Evolutionary conservation across 345 rosid genomes (phyloP).

Genomic region (Populus euphratica): DNA sequence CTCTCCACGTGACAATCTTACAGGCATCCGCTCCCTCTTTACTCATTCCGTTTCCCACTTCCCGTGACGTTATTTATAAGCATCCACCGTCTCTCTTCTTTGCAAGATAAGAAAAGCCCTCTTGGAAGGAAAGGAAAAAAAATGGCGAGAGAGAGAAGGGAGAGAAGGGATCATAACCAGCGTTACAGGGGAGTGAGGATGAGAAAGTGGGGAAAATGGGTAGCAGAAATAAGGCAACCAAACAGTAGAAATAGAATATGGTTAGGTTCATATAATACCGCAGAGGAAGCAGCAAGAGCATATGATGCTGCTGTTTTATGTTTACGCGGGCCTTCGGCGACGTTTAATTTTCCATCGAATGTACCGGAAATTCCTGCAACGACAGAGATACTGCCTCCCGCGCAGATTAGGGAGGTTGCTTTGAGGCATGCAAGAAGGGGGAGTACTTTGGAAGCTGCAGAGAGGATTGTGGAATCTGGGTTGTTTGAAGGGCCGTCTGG

Average conservation of each 20-base stretch:
- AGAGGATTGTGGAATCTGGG: neutral
- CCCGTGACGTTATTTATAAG: neutral
- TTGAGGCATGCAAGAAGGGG: slow-evolving; percentile 31
- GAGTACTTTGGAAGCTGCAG: neutral
- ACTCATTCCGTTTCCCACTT: neutral
- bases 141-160: slow-evolving; percentile 18
- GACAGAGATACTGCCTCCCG: slow-evolving; percentile 18
- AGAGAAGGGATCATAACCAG: slow-evolving; percentile 9
- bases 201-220: slow-evolving; percentile 83
- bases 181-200: slow-evolving; percentile 59
- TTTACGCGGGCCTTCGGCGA: slow-evolving; percentile 46
- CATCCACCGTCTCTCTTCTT: neutral
- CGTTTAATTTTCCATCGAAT: slow-evolving; percentile 45
- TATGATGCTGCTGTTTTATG: slow-evolving; percentile 59
- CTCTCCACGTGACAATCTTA: neutral
- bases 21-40: neutral
- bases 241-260: slow-evolving; percentile 54
- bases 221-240: slow-evolving; percentile 62
- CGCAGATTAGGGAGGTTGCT: slow-evolving; percentile 46
- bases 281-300: slow-evolving; percentile 65
- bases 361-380: slow-evolving; percentile 34
- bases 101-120: neutral
- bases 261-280: slow-evolving; percentile 57
- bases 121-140: neutral
- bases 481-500: neutral